Evolutionary conservation across 352 stramenopile species (phyloP), one percentile per base, ranked within the genome.

Genomic region (Pythium aquatile): DNA sequence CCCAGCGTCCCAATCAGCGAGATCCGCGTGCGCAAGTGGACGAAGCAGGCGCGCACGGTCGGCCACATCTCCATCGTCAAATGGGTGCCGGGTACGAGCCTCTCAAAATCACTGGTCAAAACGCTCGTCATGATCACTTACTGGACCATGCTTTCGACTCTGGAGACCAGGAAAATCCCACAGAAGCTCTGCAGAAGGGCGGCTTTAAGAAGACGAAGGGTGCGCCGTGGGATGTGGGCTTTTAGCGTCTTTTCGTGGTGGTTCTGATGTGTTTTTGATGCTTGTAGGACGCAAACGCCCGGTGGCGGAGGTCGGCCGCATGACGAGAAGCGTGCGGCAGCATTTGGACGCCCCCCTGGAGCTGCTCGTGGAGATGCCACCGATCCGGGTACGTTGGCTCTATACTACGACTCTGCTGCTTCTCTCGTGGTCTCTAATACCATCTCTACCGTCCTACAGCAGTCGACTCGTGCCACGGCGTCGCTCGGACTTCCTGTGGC

Each of bases 291-390:
- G 83, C 28, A 92, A 90, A 70, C 75, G 83, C 0, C 73, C 67
- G 17, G 68, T 74, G 29, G 74, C 73, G 17, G 83, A 92, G 70
- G 67, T 83, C 14, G 80, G 77, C 0, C 79, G 84, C 48, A 91
- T 93, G 82, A 93, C 84, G 8, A 73, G 84, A 28, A 91, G 82
- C 64, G 84, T 93, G 46, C 84, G 84, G 3, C 84, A 93, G 69
- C 84, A 93, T 59, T 59, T 93, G 47, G 80, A 85, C 39, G 82
- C 82, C 26, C 84, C 84, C 26, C 71, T 93, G 29, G 84, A 93
- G 60, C 69, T 93, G 52, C 64, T 91, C 44, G 74, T 76, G 17
- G 83, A 93, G 62, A 80, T 85, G 51, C 79, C 83, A 16, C 66
- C 44, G 14, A 17, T 61, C 1, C 28, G 83, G 9, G 83, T 90